Evolutionary conservation across 2,329 filamentous ascomycete genomes (phyloP).

Genomic region (Emergomyces orientalis): DNA sequence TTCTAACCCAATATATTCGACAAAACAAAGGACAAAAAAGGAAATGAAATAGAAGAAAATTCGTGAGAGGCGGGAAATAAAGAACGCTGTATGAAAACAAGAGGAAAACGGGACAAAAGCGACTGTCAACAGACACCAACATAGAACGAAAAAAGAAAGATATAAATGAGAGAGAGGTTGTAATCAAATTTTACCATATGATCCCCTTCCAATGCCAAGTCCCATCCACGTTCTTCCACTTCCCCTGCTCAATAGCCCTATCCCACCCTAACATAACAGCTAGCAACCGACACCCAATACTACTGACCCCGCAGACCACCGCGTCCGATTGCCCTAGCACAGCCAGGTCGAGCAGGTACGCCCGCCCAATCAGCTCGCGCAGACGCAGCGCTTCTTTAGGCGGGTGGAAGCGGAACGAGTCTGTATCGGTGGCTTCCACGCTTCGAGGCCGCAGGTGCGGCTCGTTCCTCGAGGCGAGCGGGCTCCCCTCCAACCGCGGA

Average conservation of each 20-base stretch:
- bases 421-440: slow-evolving; percentile 2
- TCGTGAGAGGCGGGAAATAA: background rate
- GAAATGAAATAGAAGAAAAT: background rate
- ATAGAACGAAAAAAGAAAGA: background rate
- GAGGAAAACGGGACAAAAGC: background rate
- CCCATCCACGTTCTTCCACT: slow-evolving; percentile 75
- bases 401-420: slow-evolving; percentile 21
- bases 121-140: background rate
- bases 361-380: slow-evolving; percentile 65
- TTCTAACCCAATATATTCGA: background rate
- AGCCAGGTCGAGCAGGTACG: slow-evolving; percentile 71
- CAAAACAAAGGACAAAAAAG: background rate
- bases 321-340: slow-evolving; percentile 61
- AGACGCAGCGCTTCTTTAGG: slow-evolving; percentile 49
- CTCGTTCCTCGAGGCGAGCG: slow-evolving; percentile 17
- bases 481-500: slow-evolving; percentile 27
- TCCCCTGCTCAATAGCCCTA: slow-evolving; percentile 45
- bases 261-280: slow-evolving; percentile 87
- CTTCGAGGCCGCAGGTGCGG: slow-evolving; percentile 11
- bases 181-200: slow-evolving; percentile 16
- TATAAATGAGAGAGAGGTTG: background rate
- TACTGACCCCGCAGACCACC: slow-evolving; percentile 66
- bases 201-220: slow-evolving; percentile 51
- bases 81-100: background rate
- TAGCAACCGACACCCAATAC: slow-evolving; percentile 55